Evolutionary conservation across 2,329 filamentous ascomycete species (phyloP), one percentile per base, ranked within the genome.

Genomic region (Colletotrichum tofieldiae): DNA sequence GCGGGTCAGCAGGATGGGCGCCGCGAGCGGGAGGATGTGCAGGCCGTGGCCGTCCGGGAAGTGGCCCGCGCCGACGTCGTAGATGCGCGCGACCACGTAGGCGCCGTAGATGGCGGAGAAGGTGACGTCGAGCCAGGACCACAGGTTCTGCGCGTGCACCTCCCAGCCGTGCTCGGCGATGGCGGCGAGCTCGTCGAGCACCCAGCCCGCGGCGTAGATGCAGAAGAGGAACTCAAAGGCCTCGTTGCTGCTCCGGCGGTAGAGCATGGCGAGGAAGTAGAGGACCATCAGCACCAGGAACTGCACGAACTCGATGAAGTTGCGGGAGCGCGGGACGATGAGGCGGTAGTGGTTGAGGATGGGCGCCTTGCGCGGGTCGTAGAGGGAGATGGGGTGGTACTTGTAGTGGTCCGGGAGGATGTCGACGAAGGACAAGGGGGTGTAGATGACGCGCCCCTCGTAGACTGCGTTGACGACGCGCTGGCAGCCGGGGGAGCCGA

Each of bases 401-500:
- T 93, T 93, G 83, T 93, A 93, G 77, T 92, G 90, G 77, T 94
- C 92, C 0, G 92, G 92, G 2, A 94, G 84, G 65, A 94, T 93
- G 77, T 94, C 92, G 77, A 94, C 88, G 75, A 93, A 93, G 0
- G 90, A 88, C 0, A 89, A 89, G 0, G 92, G 92, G 1, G 92
- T 93, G 75, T 94, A 94, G 29, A 93, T 89, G 47, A 94, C 87
- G 23, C 90, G 85, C 1, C 92, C 92, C 23, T 88, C 86, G 75
- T 93, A 93, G 3, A 94, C 91, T 9, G 92, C 91, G 73, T 92
- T 89, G 16, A 94, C 91, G 29, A 93, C 90, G 74, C 91, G 91
- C 77, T 93, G 91, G 72, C 90, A 93, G 0, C 91, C 91, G 0
- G 90, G 88, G 26, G 91, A 89, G 76, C 87, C 88, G 54, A 94